Evolutionary conservation across 805 yeast species (phyloP).

Genomic region (Saturnispora zaruensis): DNA sequence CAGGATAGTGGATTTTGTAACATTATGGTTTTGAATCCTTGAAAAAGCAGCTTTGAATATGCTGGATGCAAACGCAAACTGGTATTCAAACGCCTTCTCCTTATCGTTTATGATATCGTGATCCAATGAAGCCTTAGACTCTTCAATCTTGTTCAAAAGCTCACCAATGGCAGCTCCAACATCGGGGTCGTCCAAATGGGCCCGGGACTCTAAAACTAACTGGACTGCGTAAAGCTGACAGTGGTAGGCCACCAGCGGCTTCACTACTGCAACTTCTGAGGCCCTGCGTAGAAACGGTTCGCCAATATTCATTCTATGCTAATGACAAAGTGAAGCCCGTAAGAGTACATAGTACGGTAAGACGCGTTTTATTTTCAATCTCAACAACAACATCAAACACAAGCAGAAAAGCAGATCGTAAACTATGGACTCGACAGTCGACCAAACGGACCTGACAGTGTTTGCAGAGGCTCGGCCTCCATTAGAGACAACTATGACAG

Average conservation of each 20-base stretch:
- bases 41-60: conserved; percentile 47
- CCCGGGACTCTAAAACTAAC: conserved; percentile 48
- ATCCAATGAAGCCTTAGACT: conserved; percentile 32
- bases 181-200: conserved; percentile 49
- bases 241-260: conserved; percentile 66
- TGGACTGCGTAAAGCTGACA: conserved; percentile 70
- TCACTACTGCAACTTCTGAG: conserved; percentile 44
- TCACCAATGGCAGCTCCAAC: conserved; percentile 51
- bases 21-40: conserved; percentile 38
- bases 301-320: conserved; percentile 25
- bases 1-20: conserved; percentile 39
- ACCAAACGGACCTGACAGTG: conserved; percentile 1
- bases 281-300: conserved; percentile 46
- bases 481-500: not conserved
- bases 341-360: not conserved
- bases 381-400: not conserved
- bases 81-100: conserved; percentile 46
- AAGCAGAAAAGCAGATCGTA: not conserved
- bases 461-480: conserved; percentile 2
- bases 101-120: conserved; percentile 49
- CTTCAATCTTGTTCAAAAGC: conserved; percentile 49
- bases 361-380: not conserved
- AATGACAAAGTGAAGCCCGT: not conserved
- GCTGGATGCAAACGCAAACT: conserved; percentile 47
- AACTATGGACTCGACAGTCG: conserved; percentile 3